Conservation (phyloP, 768 basidiomycete species). For the Kwoniella bestiolae region DNA sequence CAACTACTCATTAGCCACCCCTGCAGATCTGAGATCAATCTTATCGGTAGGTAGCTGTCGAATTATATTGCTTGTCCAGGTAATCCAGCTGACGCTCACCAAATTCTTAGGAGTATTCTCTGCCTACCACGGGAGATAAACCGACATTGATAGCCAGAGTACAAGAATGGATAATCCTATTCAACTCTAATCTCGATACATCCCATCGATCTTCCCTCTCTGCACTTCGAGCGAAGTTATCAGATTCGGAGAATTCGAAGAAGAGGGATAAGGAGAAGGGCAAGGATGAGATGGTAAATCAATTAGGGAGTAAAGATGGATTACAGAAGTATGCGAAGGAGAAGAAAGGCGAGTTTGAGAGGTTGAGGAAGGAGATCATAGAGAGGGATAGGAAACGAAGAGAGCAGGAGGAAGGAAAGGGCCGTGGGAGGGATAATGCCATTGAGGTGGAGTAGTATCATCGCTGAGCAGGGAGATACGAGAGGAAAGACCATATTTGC, state of each 20-base stretch:
- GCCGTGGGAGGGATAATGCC: constrained; percentile 28
- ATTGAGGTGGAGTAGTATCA: constrained; percentile 52
- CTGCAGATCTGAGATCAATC: constrained; percentile 42
- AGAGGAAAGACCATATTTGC: too few relatives aligned
- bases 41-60: constrained; percentile 28
- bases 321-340: constrained; percentile 40
- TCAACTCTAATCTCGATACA: constrained; percentile 56
- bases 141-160: constrained; percentile 34
- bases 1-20: constrained; percentile 49
- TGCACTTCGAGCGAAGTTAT: constrained; percentile 43
- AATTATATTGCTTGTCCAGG: not conserved
- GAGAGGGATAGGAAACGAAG: constrained; percentile 40
- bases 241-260: constrained; percentile 35
- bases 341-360: constrained; percentile 45
- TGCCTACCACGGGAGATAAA: constrained; percentile 50
- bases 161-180: constrained; percentile 55
- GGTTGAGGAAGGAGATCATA: constrained; percentile 40
- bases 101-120: constrained; percentile 35
- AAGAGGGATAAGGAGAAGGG: constrained; percentile 50
- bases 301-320: constrained; percentile 35
- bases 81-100: not conserved
- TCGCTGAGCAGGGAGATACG: too few relatives aligned
- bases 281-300: constrained; percentile 34
- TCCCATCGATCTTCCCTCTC: constrained; percentile 49
- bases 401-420: constrained; percentile 25